Conservation (phyloP, 805 yeast genomes). For the Candida easanensis region DNA sequence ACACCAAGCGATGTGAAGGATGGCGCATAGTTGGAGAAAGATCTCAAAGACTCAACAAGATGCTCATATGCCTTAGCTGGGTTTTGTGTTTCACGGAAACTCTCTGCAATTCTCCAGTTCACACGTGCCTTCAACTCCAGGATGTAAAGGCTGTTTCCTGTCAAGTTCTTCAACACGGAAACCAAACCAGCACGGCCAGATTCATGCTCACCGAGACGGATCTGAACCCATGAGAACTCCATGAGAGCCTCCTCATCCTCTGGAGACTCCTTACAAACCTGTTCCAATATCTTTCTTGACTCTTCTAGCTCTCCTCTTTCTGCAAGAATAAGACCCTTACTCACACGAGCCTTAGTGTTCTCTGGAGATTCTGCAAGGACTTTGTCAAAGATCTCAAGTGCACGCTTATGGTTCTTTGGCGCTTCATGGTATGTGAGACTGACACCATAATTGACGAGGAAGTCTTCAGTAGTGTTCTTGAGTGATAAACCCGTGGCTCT, state of each 20-base stretch:
- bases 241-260: slow-evolving; percentile 56
- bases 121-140: slow-evolving; percentile 56
- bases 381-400: slow-evolving; percentile 65
- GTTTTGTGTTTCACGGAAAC: slow-evolving; percentile 39
- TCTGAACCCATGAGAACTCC: slow-evolving; percentile 78
- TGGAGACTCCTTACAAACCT: slow-evolving; percentile 48
- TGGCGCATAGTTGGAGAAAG: slow-evolving; percentile 65
- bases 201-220: slow-evolving; percentile 47
- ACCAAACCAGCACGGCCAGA: slow-evolving; percentile 52
- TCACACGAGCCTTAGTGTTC: slow-evolving; percentile 66
- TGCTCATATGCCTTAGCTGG: slow-evolving; percentile 52
- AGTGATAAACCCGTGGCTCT: slow-evolving; percentile 47
- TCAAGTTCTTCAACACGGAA: slow-evolving; percentile 32
- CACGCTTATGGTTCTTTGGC: slow-evolving; percentile 80
- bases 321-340: slow-evolving; percentile 74
- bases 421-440: slow-evolving; percentile 84
- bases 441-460: slow-evolving; percentile 66
- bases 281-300: slow-evolving; percentile 52
- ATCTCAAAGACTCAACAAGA: slow-evolving; percentile 61
- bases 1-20: slow-evolving; percentile 80
- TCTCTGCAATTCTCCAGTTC: slow-evolving; percentile 73
- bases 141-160: slow-evolving; percentile 51
- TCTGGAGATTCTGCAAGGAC: slow-evolving; percentile 46
- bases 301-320: slow-evolving; percentile 56
- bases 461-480: slow-evolving; percentile 50